Percentiles rank a stretch among this genome's conserved stretches.
Conservation (phyloP, 192 early-diverging fungal genomes). For the Helicostylum pulchrum region DNA sequence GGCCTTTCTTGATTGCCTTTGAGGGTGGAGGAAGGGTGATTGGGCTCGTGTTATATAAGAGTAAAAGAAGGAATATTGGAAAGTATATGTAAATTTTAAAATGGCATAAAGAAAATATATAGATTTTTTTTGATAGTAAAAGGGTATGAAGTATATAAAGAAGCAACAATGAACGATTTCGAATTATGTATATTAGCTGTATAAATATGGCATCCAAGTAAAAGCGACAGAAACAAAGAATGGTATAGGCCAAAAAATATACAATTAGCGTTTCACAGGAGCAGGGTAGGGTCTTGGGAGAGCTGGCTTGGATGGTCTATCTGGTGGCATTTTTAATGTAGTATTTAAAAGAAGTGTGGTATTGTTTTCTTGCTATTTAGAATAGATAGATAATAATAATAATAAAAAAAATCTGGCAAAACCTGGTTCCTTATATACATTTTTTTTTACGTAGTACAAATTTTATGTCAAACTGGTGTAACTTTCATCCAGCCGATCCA, state of each 20-base stretch:
- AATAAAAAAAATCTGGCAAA: neutral
- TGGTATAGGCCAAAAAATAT: too few relatives aligned
- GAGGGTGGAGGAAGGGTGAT: neutral
- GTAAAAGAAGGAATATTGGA: too few relatives aligned
- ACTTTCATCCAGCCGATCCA: neutral
- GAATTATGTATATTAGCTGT: too few relatives aligned
- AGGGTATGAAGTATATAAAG: too few relatives aligned
- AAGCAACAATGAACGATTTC: too few relatives aligned
- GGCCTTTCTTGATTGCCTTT: neutral
- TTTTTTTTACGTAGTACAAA: neutral
- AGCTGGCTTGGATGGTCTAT: conserved; percentile 29
- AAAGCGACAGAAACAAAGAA: too few relatives aligned
- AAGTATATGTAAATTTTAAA: too few relatives aligned
- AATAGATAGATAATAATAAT: conserved; percentile 1
- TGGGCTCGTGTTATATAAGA: too few relatives aligned
- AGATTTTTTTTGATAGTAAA: too few relatives aligned
- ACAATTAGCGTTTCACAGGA: conserved; percentile 8
- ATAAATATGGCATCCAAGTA: too few relatives aligned
- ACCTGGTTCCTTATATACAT: neutral
- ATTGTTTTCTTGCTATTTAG: neutral
- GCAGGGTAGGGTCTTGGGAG: conserved; percentile 30
- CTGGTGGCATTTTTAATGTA: conserved; percentile 28
- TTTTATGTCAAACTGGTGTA: neutral
- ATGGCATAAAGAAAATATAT: too few relatives aligned
- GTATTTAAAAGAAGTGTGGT: too few relatives aligned